phyloP scores from a whole-genome alignment of 2,329 filamentous ascomycete species.

The Clarireedia monteithiana region DNA sequence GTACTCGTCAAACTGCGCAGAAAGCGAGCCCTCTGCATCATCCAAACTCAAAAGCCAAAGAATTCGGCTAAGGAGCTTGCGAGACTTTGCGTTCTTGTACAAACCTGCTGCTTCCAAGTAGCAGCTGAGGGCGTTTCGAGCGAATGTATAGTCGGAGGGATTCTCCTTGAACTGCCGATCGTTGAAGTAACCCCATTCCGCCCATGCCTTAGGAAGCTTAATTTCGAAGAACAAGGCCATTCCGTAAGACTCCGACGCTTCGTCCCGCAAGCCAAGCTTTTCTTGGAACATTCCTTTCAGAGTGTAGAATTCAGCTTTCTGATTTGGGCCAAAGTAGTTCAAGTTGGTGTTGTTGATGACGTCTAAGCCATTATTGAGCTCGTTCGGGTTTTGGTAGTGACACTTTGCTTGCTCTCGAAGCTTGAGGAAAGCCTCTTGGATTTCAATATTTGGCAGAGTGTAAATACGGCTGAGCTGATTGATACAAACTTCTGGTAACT shows the following conservation, averaged over 20 bases:
- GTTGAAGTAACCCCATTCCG: constrained; percentile 98
- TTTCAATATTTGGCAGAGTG: constrained; percentile 97
- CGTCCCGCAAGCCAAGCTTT: constrained; percentile 81
- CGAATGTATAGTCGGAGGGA: constrained; percentile 70
- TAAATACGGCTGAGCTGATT: constrained; percentile 96
- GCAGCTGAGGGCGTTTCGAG: constrained; percentile 87
- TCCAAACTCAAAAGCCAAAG: constrained; percentile 94
- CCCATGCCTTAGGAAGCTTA: constrained; percentile 93
- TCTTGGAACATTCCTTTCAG: constrained; percentile 99
- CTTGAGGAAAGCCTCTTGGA: constrained; percentile 98
- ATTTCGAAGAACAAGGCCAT: constrained; percentile 95
- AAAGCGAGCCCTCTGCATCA: constrained; percentile 75
- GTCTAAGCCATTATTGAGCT: constrained; percentile 86
- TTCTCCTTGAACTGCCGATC: constrained; percentile 94
- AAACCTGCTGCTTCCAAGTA: constrained; percentile 93
- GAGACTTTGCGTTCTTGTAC: constrained; percentile 94
- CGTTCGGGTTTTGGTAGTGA: constrained; percentile 91
- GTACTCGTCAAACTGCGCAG: constrained; percentile 85
- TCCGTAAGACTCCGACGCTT: constrained; percentile 89
- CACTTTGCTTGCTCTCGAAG: constrained; percentile 97
- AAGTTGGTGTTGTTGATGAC: constrained; percentile 99
- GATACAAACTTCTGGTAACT: constrained; percentile 93
- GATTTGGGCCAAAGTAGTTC: constrained; percentile 91
- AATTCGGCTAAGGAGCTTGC: constrained; percentile 87
- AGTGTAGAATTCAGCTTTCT: constrained; percentile 98